These are phyloP conservation scores for Imleria badia DNA, from an alignment of 768 basidiomycete genomes.

Conservation along the genomic window DNA sequence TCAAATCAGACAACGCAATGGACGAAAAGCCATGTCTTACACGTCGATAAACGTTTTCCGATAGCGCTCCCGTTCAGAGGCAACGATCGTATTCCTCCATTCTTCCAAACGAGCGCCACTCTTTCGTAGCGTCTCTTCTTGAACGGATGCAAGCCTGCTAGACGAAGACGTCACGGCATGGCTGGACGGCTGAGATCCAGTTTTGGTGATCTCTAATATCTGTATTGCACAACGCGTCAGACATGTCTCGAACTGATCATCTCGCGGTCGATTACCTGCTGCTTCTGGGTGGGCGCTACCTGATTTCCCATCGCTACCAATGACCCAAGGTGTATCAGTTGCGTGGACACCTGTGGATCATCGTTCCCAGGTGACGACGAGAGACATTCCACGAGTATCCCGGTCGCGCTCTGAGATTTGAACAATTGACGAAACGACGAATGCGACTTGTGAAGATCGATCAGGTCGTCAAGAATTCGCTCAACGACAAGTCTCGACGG, in stretches of 20 bases:
- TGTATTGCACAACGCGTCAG: slow-evolving; percentile 16
- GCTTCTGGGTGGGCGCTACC: slow-evolving; percentile 65
- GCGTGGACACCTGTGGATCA: slow-evolving; percentile 49
- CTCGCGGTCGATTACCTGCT: slow-evolving; percentile 52
- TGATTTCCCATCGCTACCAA: slow-evolving; percentile 65
- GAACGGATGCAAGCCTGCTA: slow-evolving; percentile 20
- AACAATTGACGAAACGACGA: slow-evolving; percentile 71
- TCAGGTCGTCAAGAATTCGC: slow-evolving; percentile 60
- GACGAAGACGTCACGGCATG: not conserved
- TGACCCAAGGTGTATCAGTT: slow-evolving; percentile 67
- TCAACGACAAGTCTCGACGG: slow-evolving; percentile 21
- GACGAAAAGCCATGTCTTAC: slow-evolving; percentile 38
- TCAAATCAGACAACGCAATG: not conserved
- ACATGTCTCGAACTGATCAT: not conserved
- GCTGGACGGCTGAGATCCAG: slow-evolving; percentile 8
- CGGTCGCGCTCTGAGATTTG: slow-evolving; percentile 67
- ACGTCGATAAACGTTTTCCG: slow-evolving; percentile 72
- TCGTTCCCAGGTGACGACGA: slow-evolving; percentile 38
- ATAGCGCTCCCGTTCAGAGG: slow-evolving; percentile 69
- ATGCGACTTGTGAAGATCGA: slow-evolving; percentile 64
- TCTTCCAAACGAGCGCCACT: slow-evolving; percentile 62
- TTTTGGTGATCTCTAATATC: slow-evolving; percentile 61
- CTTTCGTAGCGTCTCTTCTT: slow-evolving; percentile 51
- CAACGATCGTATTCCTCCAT: slow-evolving; percentile 69
- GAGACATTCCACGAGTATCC: slow-evolving; percentile 65